A percentile compares a stretch with the other conserved stretches of the same genome.
Conservation (phyloP, 352 stramenopile species). For the Phytophthora capsici region DNA sequence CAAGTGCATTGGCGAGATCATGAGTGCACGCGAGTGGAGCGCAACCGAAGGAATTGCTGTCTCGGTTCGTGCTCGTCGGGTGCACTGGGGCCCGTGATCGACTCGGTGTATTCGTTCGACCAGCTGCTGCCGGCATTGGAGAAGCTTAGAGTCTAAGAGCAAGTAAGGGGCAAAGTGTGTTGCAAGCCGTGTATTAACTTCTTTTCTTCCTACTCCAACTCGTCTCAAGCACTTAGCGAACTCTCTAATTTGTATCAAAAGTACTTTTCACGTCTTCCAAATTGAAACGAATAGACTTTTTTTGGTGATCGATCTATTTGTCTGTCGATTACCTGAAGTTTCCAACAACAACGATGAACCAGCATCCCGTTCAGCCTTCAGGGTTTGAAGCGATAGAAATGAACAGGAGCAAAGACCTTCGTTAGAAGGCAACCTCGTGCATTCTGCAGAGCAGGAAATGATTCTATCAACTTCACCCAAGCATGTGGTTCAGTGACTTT, state of each 20-base stretch:
- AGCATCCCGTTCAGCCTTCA: slow-evolving; percentile 7
- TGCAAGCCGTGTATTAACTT: slow-evolving; percentile 34
- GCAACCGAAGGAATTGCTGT: slow-evolving; percentile 50
- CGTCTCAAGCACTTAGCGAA: slow-evolving; percentile 2
- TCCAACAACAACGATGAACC: too few species aligned
- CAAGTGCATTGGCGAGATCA: slow-evolving; percentile 38
- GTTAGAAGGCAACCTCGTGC: not conserved
- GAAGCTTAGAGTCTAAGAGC: slow-evolving; percentile 48
- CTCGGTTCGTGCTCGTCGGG: slow-evolving; percentile 33
- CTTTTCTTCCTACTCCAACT: not conserved
- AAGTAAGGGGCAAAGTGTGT: slow-evolving; percentile 64
- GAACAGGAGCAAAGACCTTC: slow-evolving; percentile 1
- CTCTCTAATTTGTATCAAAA: slow-evolving; percentile 2
- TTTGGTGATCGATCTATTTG: too few species aligned
- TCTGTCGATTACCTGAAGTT: too few species aligned
- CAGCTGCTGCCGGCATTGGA: slow-evolving; percentile 45
- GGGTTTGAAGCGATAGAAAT: slow-evolving; percentile 21
- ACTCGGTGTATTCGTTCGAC: slow-evolving; percentile 51
- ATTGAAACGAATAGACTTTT: too few species aligned
- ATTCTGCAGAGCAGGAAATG: slow-evolving; percentile 16
- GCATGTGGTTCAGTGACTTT: slow-evolving; percentile 7
- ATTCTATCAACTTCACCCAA: slow-evolving; percentile 4
- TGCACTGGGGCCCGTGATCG: slow-evolving; percentile 41
- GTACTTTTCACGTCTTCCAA: too few species aligned
- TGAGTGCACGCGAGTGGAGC: slow-evolving; percentile 29